These are phyloP conservation scores for Aspergillus asperescens DNA, from an alignment of 495 filamentous ascomycete species.

Conservation along the genomic window DNA sequence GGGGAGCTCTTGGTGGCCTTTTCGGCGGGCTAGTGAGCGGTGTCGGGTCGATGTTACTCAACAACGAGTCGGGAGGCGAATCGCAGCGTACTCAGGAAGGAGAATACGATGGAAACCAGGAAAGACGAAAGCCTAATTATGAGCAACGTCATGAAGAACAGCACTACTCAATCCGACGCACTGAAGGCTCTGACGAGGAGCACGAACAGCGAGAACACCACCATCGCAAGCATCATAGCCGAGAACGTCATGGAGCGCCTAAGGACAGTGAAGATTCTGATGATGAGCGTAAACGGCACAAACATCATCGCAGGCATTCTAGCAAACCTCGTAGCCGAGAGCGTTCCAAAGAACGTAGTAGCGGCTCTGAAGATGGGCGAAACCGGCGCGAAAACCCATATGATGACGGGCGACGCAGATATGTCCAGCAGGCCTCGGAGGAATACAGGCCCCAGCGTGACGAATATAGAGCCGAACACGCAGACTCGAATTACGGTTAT, in stretches of 20 bases:
- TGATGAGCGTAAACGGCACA: not conserved
- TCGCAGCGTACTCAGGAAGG: not conserved
- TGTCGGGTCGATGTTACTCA: slow-evolving; percentile 43
- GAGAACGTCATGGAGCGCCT: not conserved
- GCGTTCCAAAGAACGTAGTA: not conserved
- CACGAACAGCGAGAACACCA: not conserved
- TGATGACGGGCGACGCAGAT: slow-evolving; percentile 1
- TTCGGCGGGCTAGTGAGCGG: slow-evolving; percentile 48
- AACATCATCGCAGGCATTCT: not conserved
- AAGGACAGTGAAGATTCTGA: not conserved
- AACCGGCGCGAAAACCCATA: not conserved
- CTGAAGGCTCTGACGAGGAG: not conserved
- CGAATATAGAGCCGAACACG: slow-evolving; percentile 13
- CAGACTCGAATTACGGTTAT: slow-evolving; percentile 3
- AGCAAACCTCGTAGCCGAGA: slow-evolving; percentile 5
- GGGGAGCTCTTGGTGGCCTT: slow-evolving; percentile 46
- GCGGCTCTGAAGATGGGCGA: slow-evolving; percentile 1
- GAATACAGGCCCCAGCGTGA: slow-evolving; percentile 17
- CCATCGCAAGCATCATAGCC: not conserved
- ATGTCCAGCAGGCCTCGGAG: slow-evolving; percentile 2
- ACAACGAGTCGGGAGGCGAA: slow-evolving; percentile 16
- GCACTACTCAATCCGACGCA: not conserved
- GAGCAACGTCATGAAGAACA: not conserved
- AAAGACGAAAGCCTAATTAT: slow-evolving; percentile 11
- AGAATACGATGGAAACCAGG: not conserved